Evolutionary conservation across 2,329 filamentous ascomycete genomes (phyloP).

Genomic region (Colletotrichum chrysophilum): DNA sequence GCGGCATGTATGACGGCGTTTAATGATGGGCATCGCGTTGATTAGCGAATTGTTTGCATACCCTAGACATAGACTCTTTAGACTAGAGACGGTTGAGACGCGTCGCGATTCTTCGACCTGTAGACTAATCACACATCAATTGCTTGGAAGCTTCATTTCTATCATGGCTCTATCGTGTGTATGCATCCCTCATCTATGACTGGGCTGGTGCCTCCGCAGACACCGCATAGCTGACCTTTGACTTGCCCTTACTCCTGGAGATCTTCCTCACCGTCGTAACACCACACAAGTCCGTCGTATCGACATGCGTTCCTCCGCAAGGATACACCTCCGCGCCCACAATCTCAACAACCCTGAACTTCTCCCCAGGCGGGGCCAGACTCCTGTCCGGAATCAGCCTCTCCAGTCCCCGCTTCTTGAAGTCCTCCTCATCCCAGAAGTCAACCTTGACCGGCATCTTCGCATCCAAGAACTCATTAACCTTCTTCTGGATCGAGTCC

Average conservation of each 20-base stretch:
- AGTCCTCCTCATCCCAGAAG: slow-evolving; percentile 72
- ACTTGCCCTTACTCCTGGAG: slow-evolving; percentile 66
- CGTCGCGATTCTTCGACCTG: not conserved
- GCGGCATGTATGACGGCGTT: not conserved
- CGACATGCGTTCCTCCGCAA: slow-evolving; percentile 78
- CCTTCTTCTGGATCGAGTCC: slow-evolving; percentile 62
- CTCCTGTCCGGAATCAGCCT: slow-evolving; percentile 58
- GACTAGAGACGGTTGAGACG: not conserved
- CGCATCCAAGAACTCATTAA: slow-evolving; percentile 62
- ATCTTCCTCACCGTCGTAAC: slow-evolving; percentile 72
- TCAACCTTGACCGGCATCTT: slow-evolving; percentile 66
- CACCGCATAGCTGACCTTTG: slow-evolving; percentile 56
- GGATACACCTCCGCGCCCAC: slow-evolving; percentile 73
- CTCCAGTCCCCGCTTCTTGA: slow-evolving; percentile 57
- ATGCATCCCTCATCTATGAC: not conserved
- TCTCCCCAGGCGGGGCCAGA: slow-evolving; percentile 52
- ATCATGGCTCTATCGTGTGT: not conserved
- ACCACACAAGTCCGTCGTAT: slow-evolving; percentile 62
- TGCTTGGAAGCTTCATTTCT: not conserved
- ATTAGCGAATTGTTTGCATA: not conserved
- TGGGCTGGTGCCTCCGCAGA: not conserved
- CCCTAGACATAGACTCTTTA: not conserved
- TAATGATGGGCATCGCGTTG: not conserved
- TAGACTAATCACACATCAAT: not conserved
- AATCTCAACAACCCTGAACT: slow-evolving; percentile 72